Percentiles rank a stretch among this genome's conserved stretches.
Evolutionary conservation across 2,329 filamentous ascomycete genomes (phyloP).

Genomic region (Arthrobotrys pseudoclavata): DNA sequence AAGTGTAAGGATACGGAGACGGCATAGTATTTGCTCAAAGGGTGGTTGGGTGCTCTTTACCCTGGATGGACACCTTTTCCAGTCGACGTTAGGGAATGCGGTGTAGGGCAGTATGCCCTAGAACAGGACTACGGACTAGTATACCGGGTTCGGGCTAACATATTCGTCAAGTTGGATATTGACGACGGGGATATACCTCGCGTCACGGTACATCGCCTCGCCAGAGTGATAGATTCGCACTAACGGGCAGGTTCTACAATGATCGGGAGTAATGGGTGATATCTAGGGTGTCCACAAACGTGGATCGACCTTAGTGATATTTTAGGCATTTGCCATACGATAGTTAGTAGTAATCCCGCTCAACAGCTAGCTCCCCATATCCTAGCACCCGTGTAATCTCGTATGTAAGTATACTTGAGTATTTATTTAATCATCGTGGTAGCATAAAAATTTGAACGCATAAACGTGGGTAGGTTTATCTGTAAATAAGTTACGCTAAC

Average conservation of each 20-base stretch:
- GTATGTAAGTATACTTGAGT: no score
- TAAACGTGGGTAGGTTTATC: no score
- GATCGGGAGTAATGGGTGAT: neutral
- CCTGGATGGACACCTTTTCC: slow-evolving; percentile 23
- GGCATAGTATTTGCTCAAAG: slow-evolving; percentile 34
- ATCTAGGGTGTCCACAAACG: no score
- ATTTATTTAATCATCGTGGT: no score
- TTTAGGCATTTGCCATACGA: no score
- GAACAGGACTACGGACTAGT: slow-evolving; percentile 32
- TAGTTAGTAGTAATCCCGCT: no score
- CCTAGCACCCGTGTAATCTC: no score
- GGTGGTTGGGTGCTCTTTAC: slow-evolving; percentile 19
- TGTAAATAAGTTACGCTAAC: no score
- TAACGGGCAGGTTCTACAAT: slow-evolving; percentile 13
- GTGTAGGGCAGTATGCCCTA: slow-evolving; percentile 34
- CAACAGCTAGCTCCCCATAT: no score
- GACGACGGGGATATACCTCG: slow-evolving; percentile 19
- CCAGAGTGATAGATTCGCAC: slow-evolving; percentile 26
- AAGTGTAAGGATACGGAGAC: slow-evolving; percentile 26
- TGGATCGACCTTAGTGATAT: no score
- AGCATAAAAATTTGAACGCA: no score
- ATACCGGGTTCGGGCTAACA: slow-evolving; percentile 46
- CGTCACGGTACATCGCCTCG: slow-evolving; percentile 5
- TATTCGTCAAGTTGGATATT: slow-evolving; percentile 40
- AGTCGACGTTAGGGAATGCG: slow-evolving; percentile 4